These are phyloP conservation scores for Leptographium wingfieldii DNA, from an alignment of 2,329 filamentous ascomycete genomes.

Conservation along the genomic window DNA sequence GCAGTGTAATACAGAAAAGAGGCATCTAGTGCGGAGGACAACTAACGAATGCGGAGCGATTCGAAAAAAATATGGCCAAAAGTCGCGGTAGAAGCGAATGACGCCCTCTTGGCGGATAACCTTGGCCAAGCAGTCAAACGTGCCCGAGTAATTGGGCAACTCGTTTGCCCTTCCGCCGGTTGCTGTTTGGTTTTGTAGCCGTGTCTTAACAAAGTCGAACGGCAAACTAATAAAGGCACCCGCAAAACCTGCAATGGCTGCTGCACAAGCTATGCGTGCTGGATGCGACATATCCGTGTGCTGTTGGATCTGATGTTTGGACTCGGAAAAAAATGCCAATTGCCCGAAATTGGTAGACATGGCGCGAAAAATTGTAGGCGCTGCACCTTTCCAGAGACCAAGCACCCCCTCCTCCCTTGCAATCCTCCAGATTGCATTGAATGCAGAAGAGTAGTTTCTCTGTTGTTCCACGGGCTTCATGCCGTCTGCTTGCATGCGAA, in stretches of 20 bases:
- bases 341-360: slow-evolving; percentile 98
- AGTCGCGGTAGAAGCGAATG: slow-evolving; percentile 87
- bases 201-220: slow-evolving; percentile 97
- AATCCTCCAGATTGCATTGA: slow-evolving; percentile 74
- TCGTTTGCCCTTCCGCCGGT: slow-evolving; percentile 62
- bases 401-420: slow-evolving; percentile 66
- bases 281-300: slow-evolving; percentile 52
- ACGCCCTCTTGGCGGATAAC: slow-evolving; percentile 79
- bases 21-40: background rate
- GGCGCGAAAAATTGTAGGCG: slow-evolving; percentile 82
- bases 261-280: slow-evolving; percentile 70
- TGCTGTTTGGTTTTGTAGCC: slow-evolving; percentile 70
- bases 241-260: slow-evolving; percentile 88
- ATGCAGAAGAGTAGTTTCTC: slow-evolving; percentile 84
- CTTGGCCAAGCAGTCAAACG: slow-evolving; percentile 81
- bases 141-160: slow-evolving; percentile 70
- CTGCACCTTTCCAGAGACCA: slow-evolving; percentile 78
- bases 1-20: slow-evolving; percentile 15
- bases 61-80: slow-evolving; percentile 88
- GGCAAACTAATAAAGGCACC: slow-evolving; percentile 89
- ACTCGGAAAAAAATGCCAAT: slow-evolving; percentile 92
- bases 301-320: slow-evolving; percentile 72
- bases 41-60: slow-evolving; percentile 96
- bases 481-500: slow-evolving; percentile 95
- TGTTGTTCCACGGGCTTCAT: slow-evolving; percentile 75